A percentile compares a stretch with the other conserved stretches of the same genome.
Evolutionary conservation across 306 rosid genomes (phyloP).

Genomic region (Corylus avellana): DNA sequence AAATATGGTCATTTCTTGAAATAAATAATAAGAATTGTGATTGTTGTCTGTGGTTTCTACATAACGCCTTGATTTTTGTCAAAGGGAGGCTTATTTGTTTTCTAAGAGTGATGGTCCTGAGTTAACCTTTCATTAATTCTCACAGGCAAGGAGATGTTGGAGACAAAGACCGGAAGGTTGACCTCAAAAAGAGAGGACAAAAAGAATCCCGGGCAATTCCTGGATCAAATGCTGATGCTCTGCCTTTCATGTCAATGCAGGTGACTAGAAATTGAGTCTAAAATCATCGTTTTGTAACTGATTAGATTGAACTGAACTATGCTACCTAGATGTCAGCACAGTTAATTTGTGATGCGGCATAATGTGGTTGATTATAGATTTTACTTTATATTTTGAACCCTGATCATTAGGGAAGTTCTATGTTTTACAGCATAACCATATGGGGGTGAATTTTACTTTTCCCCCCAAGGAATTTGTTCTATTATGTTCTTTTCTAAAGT

Average conservation of each 20-base stretch:
- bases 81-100: constrained; percentile 6
- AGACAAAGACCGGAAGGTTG: constrained; percentile 46
- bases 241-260: constrained; percentile 38
- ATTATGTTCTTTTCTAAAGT: neutral
- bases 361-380: neutral
- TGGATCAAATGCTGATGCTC: constrained; percentile 37
- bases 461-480: neutral
- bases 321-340: neutral
- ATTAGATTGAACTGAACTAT: constrained; percentile 15
- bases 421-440: neutral
- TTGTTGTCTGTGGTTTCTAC: constrained; percentile 13
- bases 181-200: constrained; percentile 49
- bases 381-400: too few species aligned
- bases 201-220: constrained; percentile 38
- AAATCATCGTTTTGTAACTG: constrained; percentile 1
- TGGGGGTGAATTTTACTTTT: neutral
- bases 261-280: constrained; percentile 38
- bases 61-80: constrained; percentile 16
- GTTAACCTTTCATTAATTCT: constrained; percentile 19
- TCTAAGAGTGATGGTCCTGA: constrained; percentile 11
- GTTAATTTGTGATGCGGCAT: neutral
- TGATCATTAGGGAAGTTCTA: too few species aligned
- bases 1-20: neutral
- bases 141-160: constrained; percentile 57
- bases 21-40: neutral